phyloP scores from a whole-genome alignment of 192 early-diverging fungal genomes.

The Phycomyces nitens region DNA sequence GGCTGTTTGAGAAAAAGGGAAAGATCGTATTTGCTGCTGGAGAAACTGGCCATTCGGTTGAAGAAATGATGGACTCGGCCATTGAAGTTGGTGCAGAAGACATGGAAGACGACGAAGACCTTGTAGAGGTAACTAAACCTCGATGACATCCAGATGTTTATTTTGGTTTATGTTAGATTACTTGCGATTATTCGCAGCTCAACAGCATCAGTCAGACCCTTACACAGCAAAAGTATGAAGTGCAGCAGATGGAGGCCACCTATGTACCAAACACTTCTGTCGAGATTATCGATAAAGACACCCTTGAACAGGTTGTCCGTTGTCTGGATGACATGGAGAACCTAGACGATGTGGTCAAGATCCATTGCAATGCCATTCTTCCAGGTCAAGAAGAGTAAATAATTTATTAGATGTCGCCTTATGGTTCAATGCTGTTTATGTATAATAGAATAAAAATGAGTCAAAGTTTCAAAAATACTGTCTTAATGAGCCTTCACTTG shows the following conservation, averaged over 20 bases:
- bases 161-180: conserved; percentile 26
- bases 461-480: conserved; percentile 53
- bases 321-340: conserved; percentile 55
- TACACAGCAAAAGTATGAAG: conserved; percentile 44
- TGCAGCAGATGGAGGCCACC: conserved; percentile 53
- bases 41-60: conserved; percentile 42
- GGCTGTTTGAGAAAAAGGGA: conserved; percentile 67
- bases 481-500: conserved; percentile 61
- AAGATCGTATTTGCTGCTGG: conserved; percentile 50
- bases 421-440: too few relatives aligned
- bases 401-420: too few relatives aligned
- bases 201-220: conserved; percentile 44
- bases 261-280: conserved; percentile 51
- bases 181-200: conserved; percentile 51
- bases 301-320: conserved; percentile 40
- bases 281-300: conserved; percentile 41
- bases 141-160: background rate
- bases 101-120: conserved; percentile 46
- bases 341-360: conserved; percentile 61
- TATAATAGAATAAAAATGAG: too few relatives aligned
- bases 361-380: conserved; percentile 50
- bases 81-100: conserved; percentile 61
- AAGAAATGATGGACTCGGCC: conserved; percentile 55
- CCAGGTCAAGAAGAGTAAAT: conserved; percentile 11
- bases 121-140: conserved; percentile 42